Evolutionary conservation across 495 filamentous ascomycete species (phyloP).

Genomic region (Clavariopsis aquatica): DNA sequence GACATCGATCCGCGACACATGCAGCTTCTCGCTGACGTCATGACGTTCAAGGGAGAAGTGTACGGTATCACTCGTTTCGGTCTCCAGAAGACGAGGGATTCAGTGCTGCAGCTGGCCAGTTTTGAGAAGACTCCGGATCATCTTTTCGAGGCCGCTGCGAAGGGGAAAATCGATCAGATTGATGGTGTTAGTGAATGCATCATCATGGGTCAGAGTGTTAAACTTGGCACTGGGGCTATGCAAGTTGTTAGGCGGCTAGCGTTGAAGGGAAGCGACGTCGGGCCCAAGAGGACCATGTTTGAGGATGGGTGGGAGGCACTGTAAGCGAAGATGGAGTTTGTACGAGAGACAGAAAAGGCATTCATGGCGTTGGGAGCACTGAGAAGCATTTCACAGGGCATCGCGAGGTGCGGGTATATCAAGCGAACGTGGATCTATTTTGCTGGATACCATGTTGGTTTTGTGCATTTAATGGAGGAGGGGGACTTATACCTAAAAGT

Average conservation of each 20-base stretch:
- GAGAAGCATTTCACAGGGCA: not conserved
- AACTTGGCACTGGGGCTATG: constrained; percentile 87
- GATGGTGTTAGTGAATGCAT: constrained; percentile 96
- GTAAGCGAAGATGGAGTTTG: not conserved
- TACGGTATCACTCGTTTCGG: constrained; percentile 98
- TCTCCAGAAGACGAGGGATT: constrained; percentile 94
- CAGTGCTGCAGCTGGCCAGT: constrained; percentile 88
- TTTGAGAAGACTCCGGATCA: constrained; percentile 99
- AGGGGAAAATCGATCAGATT: constrained; percentile 83
- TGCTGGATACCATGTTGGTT: not conserved
- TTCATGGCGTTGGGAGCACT: not conserved
- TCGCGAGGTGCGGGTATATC: not conserved
- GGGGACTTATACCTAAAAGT: not conserved
- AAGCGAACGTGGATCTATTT: not conserved
- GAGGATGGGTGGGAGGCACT: constrained; percentile 56
- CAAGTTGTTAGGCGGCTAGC: constrained; percentile 77
- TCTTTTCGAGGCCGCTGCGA: constrained; percentile 89
- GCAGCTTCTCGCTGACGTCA: constrained; percentile 96
- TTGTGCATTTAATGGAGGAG: not conserved
- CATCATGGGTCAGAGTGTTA: constrained; percentile 95
- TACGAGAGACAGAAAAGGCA: not conserved
- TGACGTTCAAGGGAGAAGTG: constrained; percentile 98
- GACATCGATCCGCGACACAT: constrained; percentile 97
- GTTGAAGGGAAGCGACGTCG: constrained; percentile 59
- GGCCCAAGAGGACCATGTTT: constrained; percentile 65